These are phyloP conservation scores for Fibroporia radiculosa DNA, from an alignment of 768 basidiomycete genomes.

Conservation along the genomic window DNA sequence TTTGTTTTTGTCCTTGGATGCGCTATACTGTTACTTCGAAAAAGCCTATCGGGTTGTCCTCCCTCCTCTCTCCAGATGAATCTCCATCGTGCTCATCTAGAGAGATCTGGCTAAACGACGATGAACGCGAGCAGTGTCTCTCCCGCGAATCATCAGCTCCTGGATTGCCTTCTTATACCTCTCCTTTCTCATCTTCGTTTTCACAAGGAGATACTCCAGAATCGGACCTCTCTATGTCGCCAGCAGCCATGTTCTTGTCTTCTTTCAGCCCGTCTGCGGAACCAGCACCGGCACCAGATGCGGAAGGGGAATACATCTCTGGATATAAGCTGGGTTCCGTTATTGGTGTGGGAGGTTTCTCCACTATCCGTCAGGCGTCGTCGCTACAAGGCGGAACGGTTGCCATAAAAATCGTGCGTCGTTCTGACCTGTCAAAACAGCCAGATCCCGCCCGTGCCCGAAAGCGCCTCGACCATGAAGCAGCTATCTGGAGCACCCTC, in stretches of 20 bases:
- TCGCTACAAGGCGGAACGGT: slow-evolving; percentile 54
- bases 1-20: no score
- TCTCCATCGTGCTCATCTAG: no score
- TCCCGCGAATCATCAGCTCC: no score
- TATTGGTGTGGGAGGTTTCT: slow-evolving; percentile 78
- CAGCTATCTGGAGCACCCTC: slow-evolving; percentile 63
- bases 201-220: slow-evolving; percentile 5
- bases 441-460: slow-evolving; percentile 38
- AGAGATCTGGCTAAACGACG: no score
- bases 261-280: slow-evolving; percentile 42
- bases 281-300: slow-evolving; percentile 38
- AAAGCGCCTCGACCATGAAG: slow-evolving; percentile 63
- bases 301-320: slow-evolving; percentile 57
- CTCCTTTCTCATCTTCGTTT: slow-evolving; percentile 2
- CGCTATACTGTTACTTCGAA: no score
- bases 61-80: no score
- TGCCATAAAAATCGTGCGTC: slow-evolving; percentile 79
- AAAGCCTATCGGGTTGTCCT: no score
- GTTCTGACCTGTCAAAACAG: slow-evolving; percentile 47
- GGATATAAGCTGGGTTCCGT: slow-evolving; percentile 71
- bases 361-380: slow-evolving; percentile 65
- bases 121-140: no score
- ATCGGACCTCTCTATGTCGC: slow-evolving; percentile 34
- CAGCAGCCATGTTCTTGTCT: slow-evolving; percentile 70
- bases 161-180: background rate